These are phyloP conservation scores for Ampelomyces quisqualis DNA, from an alignment of 2,329 filamentous ascomycete species.

Conservation along the genomic window DNA sequence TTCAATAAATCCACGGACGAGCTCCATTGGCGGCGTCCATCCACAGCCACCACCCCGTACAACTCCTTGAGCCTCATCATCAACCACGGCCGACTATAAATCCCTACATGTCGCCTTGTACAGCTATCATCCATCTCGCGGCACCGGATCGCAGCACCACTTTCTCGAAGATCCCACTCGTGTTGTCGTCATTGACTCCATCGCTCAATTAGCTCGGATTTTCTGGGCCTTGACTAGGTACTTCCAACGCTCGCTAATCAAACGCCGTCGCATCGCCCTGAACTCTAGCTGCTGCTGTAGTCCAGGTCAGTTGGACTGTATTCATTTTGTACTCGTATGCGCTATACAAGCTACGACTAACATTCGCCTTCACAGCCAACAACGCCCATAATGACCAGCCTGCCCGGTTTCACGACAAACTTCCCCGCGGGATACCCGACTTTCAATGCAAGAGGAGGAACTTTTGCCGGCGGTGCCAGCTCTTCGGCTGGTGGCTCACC, in stretches of 20 bases:
- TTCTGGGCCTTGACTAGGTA: slow-evolving; percentile 14
- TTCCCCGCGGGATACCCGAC: slow-evolving; percentile 38
- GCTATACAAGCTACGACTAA: slow-evolving; percentile 27
- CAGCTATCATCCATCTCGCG: slow-evolving; percentile 14
- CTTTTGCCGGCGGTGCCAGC: slow-evolving; percentile 28
- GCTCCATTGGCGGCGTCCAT: slow-evolving; percentile 31
- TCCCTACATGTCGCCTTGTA: slow-evolving; percentile 15
- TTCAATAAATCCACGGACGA: slow-evolving; percentile 31
- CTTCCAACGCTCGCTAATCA: slow-evolving; percentile 4
- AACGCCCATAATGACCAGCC: slow-evolving; percentile 26
- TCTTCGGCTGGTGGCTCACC: slow-evolving; percentile 29
- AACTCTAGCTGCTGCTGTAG: slow-evolving; percentile 14
- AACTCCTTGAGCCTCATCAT: slow-evolving; percentile 16
- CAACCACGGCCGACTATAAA: slow-evolving; percentile 29
- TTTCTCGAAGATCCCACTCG: background rate
- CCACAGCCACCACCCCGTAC: slow-evolving; percentile 32
- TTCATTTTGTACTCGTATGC: slow-evolving; percentile 19
- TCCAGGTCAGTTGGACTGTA: slow-evolving; percentile 24
- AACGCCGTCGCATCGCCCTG: slow-evolving; percentile 5
- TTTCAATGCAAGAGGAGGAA: slow-evolving; percentile 27
- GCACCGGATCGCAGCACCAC: slow-evolving; percentile 13
- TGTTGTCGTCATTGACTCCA: slow-evolving; percentile 22
- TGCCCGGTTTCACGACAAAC: slow-evolving; percentile 34
- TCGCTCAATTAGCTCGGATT: slow-evolving; percentile 13
- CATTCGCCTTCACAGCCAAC: slow-evolving; percentile 28